These are phyloP conservation scores for Helenozyma rhizophorensis DNA, from an alignment of 805 yeast species.

Conservation along the genomic window DNA sequence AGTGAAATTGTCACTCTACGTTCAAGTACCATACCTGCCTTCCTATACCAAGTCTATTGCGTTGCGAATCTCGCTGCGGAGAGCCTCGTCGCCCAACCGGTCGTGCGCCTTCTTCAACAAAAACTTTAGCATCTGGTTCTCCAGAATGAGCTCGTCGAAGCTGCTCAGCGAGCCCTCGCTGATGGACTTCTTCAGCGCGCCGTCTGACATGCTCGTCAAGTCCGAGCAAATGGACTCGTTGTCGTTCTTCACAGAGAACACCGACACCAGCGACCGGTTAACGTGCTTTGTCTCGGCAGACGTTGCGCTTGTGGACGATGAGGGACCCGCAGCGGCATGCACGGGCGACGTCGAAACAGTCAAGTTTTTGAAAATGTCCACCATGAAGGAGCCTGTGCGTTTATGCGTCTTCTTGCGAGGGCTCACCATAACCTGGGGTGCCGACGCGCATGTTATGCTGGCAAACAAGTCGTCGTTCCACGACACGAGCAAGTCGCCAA, in stretches of 20 bases:
- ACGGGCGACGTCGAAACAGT: slow-evolving; percentile 18
- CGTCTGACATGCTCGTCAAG: slow-evolving; percentile 14
- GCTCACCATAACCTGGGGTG: too few species aligned
- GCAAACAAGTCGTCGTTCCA: slow-evolving; percentile 33
- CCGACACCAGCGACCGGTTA: slow-evolving; percentile 19
- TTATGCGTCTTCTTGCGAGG: slow-evolving; percentile 5
- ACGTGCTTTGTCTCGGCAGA: slow-evolving; percentile 2
- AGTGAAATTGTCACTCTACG: too few species aligned
- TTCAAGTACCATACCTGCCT: too few species aligned
- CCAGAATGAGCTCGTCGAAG: slow-evolving; percentile 15
- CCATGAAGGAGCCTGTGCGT: slow-evolving; percentile 18
- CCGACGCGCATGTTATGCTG: neutral
- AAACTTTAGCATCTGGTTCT: slow-evolving; percentile 23
- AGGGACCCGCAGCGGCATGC: slow-evolving; percentile 6
- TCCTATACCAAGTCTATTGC: slow-evolving; percentile 5
- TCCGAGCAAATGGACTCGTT: slow-evolving; percentile 30
- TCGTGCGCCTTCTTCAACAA: slow-evolving; percentile 25
- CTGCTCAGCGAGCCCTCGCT: slow-evolving; percentile 4
- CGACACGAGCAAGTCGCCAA: slow-evolving; percentile 32
- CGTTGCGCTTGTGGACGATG: slow-evolving; percentile 3
- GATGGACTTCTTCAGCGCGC: slow-evolving; percentile 4
- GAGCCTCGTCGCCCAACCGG: slow-evolving; percentile 15
- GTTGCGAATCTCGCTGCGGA: slow-evolving; percentile 14
- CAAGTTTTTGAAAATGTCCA: slow-evolving; percentile 28
- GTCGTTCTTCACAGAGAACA: slow-evolving; percentile 17